Percentiles rank a stretch among this genome's conserved stretches.
These are phyloP conservation scores for Epichloe gansuensis DNA, from an alignment of 2,329 filamentous ascomycete genomes.

Conservation along the genomic window DNA sequence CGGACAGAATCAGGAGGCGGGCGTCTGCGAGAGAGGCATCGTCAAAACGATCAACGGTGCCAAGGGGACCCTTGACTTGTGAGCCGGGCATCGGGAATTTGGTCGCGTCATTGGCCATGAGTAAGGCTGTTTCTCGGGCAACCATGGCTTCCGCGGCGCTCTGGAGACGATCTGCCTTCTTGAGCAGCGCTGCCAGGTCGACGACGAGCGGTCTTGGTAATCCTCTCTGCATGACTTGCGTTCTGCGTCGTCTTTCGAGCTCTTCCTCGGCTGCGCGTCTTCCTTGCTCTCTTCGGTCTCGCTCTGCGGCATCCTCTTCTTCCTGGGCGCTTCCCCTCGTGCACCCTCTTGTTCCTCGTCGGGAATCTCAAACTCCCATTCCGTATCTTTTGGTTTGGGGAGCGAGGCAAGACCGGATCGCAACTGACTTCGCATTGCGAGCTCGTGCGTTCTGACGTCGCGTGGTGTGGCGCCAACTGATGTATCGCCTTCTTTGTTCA, in stretches of 20 bases:
- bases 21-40: slow-evolving; percentile 66
- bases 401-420: slow-evolving; percentile 65
- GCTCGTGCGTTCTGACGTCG: slow-evolving; percentile 61
- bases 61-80: slow-evolving; percentile 50
- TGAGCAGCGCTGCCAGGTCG: slow-evolving; percentile 57
- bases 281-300: slow-evolving; percentile 66
- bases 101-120: slow-evolving; percentile 72
- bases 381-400: slow-evolving; percentile 83
- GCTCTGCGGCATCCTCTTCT: slow-evolving; percentile 52
- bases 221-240: slow-evolving; percentile 78
- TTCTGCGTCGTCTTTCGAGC: slow-evolving; percentile 70
- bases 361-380: slow-evolving; percentile 88
- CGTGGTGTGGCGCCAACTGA: slow-evolving; percentile 63
- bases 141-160: slow-evolving; percentile 60
- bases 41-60: slow-evolving; percentile 49
- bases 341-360: slow-evolving; percentile 59
- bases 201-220: slow-evolving; percentile 67
- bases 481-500: slow-evolving; percentile 63
- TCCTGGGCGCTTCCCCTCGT: slow-evolving; percentile 36
- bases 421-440: slow-evolving; percentile 56
- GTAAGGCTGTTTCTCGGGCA: slow-evolving; percentile 61
- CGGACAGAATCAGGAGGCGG: slow-evolving; percentile 61
- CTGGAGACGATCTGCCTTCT: slow-evolving; percentile 44
- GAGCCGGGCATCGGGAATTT: slow-evolving; percentile 60
- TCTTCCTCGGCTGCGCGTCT: slow-evolving; percentile 61